Evolutionary conservation across 805 yeast species (phyloP).

Genomic region (Nakazawaea ernobii): DNA sequence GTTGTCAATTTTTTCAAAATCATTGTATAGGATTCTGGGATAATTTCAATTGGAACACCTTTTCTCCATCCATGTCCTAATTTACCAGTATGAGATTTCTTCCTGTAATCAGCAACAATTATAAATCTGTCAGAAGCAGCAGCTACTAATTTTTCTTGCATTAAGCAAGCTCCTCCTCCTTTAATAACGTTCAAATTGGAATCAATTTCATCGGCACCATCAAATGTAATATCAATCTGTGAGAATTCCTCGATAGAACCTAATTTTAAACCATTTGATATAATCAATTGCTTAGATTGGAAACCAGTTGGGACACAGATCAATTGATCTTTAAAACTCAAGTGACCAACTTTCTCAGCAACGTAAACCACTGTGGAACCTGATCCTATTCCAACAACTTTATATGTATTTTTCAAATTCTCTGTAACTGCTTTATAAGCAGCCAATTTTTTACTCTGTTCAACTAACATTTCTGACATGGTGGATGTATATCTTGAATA

Average conservation of each 20-base stretch:
- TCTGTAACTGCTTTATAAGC: conserved; percentile 93
- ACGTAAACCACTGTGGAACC: conserved; percentile 97
- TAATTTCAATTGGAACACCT: conserved; percentile 95
- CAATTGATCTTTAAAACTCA: conserved; percentile 44
- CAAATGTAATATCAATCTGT: conserved; percentile 85
- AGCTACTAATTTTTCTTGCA: conserved; percentile 95
- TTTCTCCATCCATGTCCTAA: conserved; percentile 81
- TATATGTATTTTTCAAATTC: conserved; percentile 61
- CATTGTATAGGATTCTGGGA: conserved; percentile 80
- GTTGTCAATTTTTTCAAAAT: conserved; percentile 56
- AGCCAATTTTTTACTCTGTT: conserved; percentile 82
- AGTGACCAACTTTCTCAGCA: conserved; percentile 87
- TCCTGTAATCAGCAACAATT: conserved; percentile 89
- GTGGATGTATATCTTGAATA: neutral
- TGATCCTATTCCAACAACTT: conserved; percentile 88
- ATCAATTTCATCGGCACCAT: conserved; percentile 98
- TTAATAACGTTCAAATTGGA: conserved; percentile 75
- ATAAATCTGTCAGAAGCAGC: conserved; percentile 69
- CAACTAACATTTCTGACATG: conserved; percentile 37
- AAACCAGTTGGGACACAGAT: conserved; percentile 95
- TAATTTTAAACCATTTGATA: conserved; percentile 70
- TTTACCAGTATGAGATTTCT: conserved; percentile 50
- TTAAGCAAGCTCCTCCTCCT: conserved; percentile 98
- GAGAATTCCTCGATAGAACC: conserved; percentile 84
- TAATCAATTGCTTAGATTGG: conserved; percentile 83